A percentile compares a stretch with the other conserved stretches of the same genome.
Conservation (phyloP, 257 asterid species). For the Plectranthus barbatus region DNA sequence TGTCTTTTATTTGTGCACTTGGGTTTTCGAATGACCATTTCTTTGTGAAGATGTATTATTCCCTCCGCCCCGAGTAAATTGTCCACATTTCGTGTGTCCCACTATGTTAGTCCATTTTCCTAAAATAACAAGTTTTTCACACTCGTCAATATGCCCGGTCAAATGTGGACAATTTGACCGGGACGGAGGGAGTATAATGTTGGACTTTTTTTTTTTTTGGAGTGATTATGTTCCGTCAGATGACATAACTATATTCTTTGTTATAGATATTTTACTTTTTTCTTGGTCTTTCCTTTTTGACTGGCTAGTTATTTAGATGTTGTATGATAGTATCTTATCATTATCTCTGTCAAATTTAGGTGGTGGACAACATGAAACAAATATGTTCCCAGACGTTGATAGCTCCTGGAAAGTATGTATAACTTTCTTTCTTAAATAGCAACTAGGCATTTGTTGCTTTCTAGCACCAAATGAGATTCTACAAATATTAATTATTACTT, state of each 20-base stretch:
- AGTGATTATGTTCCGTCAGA: background rate
- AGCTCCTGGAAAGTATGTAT: conserved; percentile 23
- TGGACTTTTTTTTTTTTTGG: background rate
- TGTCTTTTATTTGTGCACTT: background rate
- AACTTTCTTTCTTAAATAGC: background rate
- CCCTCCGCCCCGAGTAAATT: no score
- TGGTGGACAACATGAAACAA: conserved; percentile 10
- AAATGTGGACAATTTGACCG: no score
- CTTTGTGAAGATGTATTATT: background rate
- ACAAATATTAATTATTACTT: background rate
- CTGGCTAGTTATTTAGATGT: background rate
- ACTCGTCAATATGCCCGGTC: no score
- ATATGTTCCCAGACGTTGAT: conserved; percentile 14
- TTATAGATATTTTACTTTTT: background rate
- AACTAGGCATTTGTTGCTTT: background rate
- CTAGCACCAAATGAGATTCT: background rate
- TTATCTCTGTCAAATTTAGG: conserved; percentile 1
- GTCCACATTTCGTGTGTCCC: no score
- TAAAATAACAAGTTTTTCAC: no score
- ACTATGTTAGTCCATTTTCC: no score
- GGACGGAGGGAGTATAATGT: no score
- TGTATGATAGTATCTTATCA: background rate
- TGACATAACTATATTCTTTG: background rate
- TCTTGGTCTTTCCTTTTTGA: background rate
- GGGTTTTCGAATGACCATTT: background rate